These are phyloP conservation scores for Fraxinus floribunda DNA, from an alignment of 305 asterid species.

Conservation along the genomic window DNA sequence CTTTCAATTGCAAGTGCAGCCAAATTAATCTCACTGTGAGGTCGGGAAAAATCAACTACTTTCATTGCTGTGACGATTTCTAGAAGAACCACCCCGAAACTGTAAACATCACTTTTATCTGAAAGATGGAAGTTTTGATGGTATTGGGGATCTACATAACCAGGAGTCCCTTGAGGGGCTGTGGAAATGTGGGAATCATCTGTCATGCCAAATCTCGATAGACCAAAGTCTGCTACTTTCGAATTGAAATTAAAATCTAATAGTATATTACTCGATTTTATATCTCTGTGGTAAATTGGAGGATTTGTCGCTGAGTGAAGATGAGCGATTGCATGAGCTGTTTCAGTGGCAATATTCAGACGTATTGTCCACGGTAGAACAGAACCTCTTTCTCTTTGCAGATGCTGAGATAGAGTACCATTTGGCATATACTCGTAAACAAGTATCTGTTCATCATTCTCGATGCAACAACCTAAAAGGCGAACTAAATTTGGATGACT, in stretches of 20 bases:
- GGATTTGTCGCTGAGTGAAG: constrained; percentile 83
- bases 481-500: constrained; percentile 91
- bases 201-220: constrained; percentile 80
- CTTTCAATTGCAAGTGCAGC: constrained; percentile 85
- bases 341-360: constrained; percentile 81
- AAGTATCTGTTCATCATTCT: constrained; percentile 82
- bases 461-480: constrained; percentile 88
- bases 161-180: constrained; percentile 97
- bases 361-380: constrained; percentile 88
- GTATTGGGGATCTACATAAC: constrained; percentile 92
- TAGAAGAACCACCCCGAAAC: constrained; percentile 92
- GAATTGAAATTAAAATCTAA: constrained; percentile 72
- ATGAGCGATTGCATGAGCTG: constrained; percentile 83
- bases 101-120: constrained; percentile 91
- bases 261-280: constrained; percentile 87
- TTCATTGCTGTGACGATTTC: constrained; percentile 82
- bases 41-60: constrained; percentile 84
- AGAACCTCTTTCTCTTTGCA: constrained; percentile 67
- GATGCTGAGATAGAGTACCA: constrained; percentile 89
- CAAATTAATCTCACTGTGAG: constrained; percentile 75
- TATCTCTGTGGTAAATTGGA: constrained; percentile 89
- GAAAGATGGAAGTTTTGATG: constrained; percentile 96
- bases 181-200: constrained; percentile 93
- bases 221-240: constrained; percentile 92
- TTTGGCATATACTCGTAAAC: constrained; percentile 87